Percentiles rank a stretch among this genome's conserved stretches.
Conservation (phyloP, 441 rosid species). For the Syzygium malaccense region DNA sequence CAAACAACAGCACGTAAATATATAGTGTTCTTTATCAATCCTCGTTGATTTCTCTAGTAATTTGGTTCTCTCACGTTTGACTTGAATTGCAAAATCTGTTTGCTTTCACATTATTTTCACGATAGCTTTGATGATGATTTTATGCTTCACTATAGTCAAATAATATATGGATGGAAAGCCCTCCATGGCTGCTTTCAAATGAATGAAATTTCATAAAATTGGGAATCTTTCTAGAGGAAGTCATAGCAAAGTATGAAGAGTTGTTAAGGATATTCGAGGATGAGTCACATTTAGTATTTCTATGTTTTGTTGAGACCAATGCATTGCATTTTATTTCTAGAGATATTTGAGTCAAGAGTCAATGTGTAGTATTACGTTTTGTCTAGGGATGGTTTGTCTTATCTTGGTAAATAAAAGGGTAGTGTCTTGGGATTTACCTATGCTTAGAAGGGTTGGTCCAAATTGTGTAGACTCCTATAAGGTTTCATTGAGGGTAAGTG, state of each 20-base stretch:
- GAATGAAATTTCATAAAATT: background rate
- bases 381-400: background rate
- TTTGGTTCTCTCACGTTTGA: background rate
- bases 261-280: background rate
- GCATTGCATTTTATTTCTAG: background rate
- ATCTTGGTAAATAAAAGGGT: background rate
- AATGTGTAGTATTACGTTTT: background rate
- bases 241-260: background rate
- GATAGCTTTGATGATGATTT: background rate
- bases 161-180: background rate
- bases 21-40: too few species aligned
- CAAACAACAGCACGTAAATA: too few species aligned
- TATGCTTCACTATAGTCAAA: background rate
- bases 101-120: background rate
- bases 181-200: background rate
- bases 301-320: background rate
- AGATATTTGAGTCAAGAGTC: background rate
- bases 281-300: background rate
- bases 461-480: background rate
- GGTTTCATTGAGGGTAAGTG: too few species aligned
- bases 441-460: background rate
- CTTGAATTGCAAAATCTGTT: background rate
- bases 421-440: background rate
- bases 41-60: too few species aligned
- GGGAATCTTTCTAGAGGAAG: background rate